phyloP scores from a whole-genome alignment of 2,329 filamentous ascomycete genomes.

The Penicillium sp. region DNA sequence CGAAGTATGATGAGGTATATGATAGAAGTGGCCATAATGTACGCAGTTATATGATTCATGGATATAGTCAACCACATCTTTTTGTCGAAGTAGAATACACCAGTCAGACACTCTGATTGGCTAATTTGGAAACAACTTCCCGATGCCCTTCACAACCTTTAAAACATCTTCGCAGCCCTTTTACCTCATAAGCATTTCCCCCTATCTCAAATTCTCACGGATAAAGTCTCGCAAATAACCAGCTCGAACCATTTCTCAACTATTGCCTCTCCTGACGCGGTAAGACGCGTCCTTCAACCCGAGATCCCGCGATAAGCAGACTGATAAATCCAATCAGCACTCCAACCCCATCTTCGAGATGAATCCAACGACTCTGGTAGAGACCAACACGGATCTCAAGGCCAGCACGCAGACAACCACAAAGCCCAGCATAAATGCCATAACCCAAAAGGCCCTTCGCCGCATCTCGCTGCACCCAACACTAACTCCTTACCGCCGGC shows the following conservation, averaged over 20 bases:
- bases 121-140: conserved; percentile 32
- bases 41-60: not conserved
- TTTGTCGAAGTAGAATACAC: not conserved
- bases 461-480: conserved; percentile 43
- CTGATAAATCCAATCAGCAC: not conserved
- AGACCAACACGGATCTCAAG: not conserved
- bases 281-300: not conserved
- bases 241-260: not conserved
- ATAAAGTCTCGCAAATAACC: not conserved
- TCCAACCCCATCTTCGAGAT: not conserved
- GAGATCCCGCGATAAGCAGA: not conserved
- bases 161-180: not conserved
- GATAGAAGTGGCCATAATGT: not conserved
- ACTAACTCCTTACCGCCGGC: conserved; percentile 49
- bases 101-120: conserved; percentile 17
- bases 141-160: not conserved
- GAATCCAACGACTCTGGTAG: not conserved
- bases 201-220: not conserved
- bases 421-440: conserved; percentile 1
- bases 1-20: not conserved
- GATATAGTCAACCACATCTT: not conserved
- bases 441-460: conserved; percentile 30
- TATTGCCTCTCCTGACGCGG: not conserved
- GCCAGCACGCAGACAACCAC: not conserved
- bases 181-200: not conserved